Base-by-base conservation (phyloP, 768 basidiomycete genomes). In the Lactarius sanguifluus region DNA sequence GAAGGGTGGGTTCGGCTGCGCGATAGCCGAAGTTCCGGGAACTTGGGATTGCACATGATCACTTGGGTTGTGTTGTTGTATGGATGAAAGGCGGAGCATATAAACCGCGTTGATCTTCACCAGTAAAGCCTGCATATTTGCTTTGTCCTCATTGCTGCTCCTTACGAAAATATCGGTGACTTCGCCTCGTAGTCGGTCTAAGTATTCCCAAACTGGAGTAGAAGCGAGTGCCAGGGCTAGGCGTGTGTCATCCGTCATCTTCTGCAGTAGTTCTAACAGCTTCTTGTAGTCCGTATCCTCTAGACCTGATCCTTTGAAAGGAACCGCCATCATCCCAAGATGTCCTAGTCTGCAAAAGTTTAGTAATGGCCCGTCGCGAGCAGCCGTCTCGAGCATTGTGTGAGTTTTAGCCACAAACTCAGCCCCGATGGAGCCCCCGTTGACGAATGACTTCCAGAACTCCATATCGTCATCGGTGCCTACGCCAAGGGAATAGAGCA, bases 261-360 rank as follows among this genome's bases (percentile, higher is more conserved):
- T 58, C 47, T 5, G 20, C 30, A 50, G 47, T 6, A 62, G 30
- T 10, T 41, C 10, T 38, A 34, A 62, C n/a, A 66, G 8, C 47
- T 62, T 43, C 47, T 34, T 5, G 45, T 57, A 36, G 57, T 66
- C 65, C 12, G 2, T 2, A 1, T 3, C 0, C 16, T 20, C 13
- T 47, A 66, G n/a, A 38, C 28, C 47, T 13, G 56, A 66, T 12
- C 47, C 47, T 16, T 34, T 1, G n/a, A 41, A 32, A 16, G 56
- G 65, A 0, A 57, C n/a, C 23, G 61, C 47, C 25, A 30, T 34
- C 6, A 25, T 13, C 4, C 15, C 61, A 57, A 66, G 23, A 8
- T 34, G 45, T 40, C 45, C 61, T 20, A 66, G 47, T 12, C 15
- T 32, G 61, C 47, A 66, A n/a, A 66, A 58, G 36, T 58, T 66